Evolutionary conservation across 1,284 basidiomycete genomes (phyloP).

Genomic region (Pisolithus thermaeus): DNA sequence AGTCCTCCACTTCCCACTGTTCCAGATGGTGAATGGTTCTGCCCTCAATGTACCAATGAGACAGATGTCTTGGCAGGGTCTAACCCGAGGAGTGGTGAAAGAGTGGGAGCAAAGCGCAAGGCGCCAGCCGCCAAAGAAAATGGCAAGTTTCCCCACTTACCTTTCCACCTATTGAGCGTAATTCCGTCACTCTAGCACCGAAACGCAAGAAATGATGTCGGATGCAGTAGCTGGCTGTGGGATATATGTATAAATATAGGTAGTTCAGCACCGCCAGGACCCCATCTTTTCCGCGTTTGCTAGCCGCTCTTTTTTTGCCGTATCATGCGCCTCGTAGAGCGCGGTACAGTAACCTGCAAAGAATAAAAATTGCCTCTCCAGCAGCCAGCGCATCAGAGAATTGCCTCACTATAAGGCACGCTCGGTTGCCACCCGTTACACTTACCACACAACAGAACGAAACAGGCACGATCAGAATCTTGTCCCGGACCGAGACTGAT

Average conservation of each 20-base stretch:
- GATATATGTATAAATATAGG: background rate
- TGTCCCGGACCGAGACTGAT: too few relatives aligned
- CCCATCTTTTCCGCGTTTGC: background rate
- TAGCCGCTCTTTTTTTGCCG: background rate
- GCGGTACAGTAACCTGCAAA: too few relatives aligned
- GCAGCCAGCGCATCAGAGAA: too few relatives aligned
- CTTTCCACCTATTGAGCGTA: too few relatives aligned
- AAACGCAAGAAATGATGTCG: conserved; percentile 24
- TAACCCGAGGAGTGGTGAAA: conserved; percentile 9
- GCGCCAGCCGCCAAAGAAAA: conserved; percentile 18
- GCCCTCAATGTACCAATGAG: conserved; percentile 53
- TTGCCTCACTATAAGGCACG: too few relatives aligned
- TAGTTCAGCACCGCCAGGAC: background rate
- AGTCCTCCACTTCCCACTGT: conserved; percentile 69
- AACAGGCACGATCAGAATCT: too few relatives aligned
- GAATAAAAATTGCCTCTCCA: too few relatives aligned
- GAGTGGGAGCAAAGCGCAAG: conserved; percentile 22
- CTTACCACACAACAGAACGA: too few relatives aligned
- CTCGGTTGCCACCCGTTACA: too few relatives aligned
- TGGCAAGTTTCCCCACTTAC: conserved; percentile 11
- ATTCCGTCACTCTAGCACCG: conserved; percentile 9
- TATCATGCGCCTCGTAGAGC: too few relatives aligned
- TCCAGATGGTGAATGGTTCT: conserved; percentile 94
- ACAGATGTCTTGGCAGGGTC: conserved; percentile 20
- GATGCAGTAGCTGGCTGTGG: background rate